Conservation (phyloP, 148 eudicot species). For the Camellia lanceoleosa region DNA sequence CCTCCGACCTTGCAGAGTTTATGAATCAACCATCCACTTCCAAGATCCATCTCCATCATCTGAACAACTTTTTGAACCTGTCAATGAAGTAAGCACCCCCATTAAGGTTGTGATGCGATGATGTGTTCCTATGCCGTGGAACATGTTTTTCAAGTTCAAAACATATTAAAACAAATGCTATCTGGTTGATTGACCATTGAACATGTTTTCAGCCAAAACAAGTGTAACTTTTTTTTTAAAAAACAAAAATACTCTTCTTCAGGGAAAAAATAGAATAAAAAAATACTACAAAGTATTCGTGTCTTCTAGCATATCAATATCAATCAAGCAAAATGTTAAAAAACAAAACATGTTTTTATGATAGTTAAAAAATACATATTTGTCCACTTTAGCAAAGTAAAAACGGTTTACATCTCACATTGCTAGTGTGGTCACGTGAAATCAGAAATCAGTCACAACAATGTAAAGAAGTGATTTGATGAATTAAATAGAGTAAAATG, state of each 20-base stretch:
- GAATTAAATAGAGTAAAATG: background rate
- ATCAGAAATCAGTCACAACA: background rate
- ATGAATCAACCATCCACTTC: conserved; percentile 21
- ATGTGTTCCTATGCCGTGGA: background rate
- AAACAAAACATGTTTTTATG: background rate
- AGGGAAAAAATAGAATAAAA: too few species aligned
- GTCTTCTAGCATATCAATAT: too few species aligned
- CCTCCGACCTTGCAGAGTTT: conserved; percentile 19
- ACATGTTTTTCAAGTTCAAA: background rate
- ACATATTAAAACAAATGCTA: background rate
- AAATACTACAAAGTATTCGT: too few species aligned
- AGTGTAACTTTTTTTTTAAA: background rate
- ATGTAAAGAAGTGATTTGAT: background rate
- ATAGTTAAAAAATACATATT: background rate
- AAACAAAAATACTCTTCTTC: too few species aligned
- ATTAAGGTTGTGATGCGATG: background rate
- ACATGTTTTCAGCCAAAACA: background rate
- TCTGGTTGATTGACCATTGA: background rate
- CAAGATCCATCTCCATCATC: conserved; percentile 27
- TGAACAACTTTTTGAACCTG: conserved; percentile 24
- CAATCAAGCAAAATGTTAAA: background rate
- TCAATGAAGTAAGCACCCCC: background rate
- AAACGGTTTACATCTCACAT: background rate
- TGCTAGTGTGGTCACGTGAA: background rate
- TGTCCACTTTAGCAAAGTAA: background rate